Conservation (phyloP, 2,329 filamentous ascomycete genomes). For the Colletotrichum tabaci region DNA sequence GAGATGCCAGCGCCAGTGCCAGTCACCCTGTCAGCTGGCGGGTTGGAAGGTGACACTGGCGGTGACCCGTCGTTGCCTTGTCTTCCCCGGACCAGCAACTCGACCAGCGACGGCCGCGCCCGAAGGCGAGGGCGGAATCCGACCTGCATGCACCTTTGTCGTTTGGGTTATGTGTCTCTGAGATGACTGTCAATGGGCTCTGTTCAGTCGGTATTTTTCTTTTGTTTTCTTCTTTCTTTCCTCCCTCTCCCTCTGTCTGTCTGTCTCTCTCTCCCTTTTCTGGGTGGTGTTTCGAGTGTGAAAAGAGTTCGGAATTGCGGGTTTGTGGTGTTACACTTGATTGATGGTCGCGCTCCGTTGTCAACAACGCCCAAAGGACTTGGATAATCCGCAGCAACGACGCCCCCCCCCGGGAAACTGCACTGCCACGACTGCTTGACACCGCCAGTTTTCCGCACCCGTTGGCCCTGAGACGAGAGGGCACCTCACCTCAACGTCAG, state of each 20-base stretch:
- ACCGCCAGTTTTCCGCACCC: constrained; percentile 34
- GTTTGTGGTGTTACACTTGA: constrained; percentile 17
- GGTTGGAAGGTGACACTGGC: constrained; percentile 42
- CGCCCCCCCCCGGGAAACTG: constrained; percentile 12
- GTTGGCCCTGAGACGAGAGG: constrained; percentile 38
- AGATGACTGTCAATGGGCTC: not conserved
- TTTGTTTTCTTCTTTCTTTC: not conserved
- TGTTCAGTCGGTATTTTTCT: not conserved
- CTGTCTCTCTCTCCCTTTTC: too few relatives aligned
- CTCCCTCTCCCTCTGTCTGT: too few relatives aligned
- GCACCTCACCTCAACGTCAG: not conserved
- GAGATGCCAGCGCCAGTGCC: constrained; percentile 30
- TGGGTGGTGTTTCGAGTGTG: not conserved
- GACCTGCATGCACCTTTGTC: constrained; percentile 61
- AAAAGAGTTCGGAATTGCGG: not conserved
- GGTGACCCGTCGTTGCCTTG: constrained; percentile 45
- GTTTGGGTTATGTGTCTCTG: not conserved
- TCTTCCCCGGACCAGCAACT: constrained; percentile 61
- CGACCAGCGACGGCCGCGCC: constrained; percentile 68
- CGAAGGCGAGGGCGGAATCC: constrained; percentile 65
- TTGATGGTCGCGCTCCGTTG: constrained; percentile 10
- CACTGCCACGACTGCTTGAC: constrained; percentile 30
- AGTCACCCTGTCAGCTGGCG: constrained; percentile 39
- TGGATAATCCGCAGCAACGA: constrained; percentile 6
- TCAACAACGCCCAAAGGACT: not conserved